Percentiles rank a stretch among this genome's conserved stretches.
phyloP scores from a whole-genome alignment of 345 rosid species.

The Cardamine occulta region DNA sequence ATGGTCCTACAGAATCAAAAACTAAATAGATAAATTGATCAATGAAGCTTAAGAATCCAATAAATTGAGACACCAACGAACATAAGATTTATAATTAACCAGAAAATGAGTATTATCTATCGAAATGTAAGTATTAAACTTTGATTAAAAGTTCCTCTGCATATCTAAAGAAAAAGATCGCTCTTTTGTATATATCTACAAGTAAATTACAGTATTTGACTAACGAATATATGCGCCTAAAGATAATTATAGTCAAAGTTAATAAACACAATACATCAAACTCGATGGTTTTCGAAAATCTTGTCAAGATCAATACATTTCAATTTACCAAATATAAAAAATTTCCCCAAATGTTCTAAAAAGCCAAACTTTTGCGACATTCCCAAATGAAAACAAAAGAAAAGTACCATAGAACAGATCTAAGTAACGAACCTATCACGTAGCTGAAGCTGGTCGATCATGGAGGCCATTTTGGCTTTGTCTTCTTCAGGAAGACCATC shows the following conservation, averaged over 20 bases:
- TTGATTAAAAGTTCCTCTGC: background rate
- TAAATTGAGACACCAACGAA: background rate
- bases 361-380: background rate
- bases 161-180: background rate
- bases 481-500: conserved; percentile 86
- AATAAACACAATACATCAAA: background rate
- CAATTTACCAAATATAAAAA: background rate
- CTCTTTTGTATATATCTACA: background rate
- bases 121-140: background rate
- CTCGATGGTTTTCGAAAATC: background rate
- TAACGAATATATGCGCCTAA: background rate
- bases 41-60: background rate
- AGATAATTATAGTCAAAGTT: too few species aligned
- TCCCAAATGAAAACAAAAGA: background rate
- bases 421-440: conserved; percentile 68
- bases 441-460: conserved; percentile 90
- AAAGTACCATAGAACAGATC: background rate
- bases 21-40: background rate
- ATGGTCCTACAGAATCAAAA: background rate
- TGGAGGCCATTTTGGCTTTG: conserved; percentile 67
- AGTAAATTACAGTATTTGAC: background rate
- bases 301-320: background rate
- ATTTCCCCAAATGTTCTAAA: background rate
- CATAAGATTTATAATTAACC: background rate
- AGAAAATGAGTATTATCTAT: background rate